Evolutionary conservation across 306 rosid species (phyloP).

Genomic region (Cucumis cinereus): DNA sequence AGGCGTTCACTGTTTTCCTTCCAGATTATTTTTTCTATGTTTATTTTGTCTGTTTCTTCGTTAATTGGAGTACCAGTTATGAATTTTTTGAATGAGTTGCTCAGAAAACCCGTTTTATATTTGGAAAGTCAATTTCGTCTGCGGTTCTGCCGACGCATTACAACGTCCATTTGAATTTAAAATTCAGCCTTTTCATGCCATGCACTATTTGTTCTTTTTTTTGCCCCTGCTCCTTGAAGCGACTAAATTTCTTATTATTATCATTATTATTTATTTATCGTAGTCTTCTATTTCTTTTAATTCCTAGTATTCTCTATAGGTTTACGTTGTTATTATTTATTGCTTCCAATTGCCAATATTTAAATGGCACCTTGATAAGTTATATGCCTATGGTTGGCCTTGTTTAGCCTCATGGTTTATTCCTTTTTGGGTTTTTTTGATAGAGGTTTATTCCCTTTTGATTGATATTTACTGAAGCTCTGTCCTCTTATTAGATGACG

Average conservation of each 20-base stretch:
- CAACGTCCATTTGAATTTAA: neutral
- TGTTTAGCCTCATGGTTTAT: neutral
- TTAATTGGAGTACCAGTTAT: neutral
- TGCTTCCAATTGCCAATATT: neutral
- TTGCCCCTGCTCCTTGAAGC: neutral
- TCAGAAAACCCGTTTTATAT: neutral
- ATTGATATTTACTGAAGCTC: neutral
- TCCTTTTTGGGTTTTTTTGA: neutral
- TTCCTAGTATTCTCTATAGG: neutral
- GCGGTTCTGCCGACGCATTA: neutral
- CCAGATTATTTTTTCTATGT: neutral
- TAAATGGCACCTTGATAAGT: neutral
- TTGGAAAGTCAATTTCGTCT: neutral
- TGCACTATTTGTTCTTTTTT: neutral
- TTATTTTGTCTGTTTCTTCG: neutral
- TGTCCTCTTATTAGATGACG: too few species aligned
- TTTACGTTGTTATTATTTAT: neutral
- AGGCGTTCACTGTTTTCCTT: neutral
- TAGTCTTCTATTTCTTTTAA: neutral
- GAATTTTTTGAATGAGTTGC: neutral
- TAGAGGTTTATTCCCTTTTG: too few species aligned
- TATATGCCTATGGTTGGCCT: neutral
- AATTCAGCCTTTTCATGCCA: neutral
- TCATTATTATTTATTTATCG: neutral
- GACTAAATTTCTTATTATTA: neutral